Base-by-base conservation (phyloP, 768 basidiomycete genomes). In the Bullera alba region DNA sequence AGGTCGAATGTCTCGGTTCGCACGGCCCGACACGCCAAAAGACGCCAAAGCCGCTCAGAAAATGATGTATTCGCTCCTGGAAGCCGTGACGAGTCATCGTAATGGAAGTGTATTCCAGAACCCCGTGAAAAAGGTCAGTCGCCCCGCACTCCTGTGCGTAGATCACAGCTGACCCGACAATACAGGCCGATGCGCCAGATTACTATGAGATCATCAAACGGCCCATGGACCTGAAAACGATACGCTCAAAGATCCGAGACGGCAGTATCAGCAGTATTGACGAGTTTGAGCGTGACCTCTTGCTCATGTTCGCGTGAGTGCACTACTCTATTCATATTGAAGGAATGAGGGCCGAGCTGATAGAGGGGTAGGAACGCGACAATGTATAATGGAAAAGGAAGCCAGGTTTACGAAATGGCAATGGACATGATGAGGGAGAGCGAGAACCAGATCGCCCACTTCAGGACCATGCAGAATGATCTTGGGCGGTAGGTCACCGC, bases 191-290 rank as follows among this genome's bases (percentile, higher is more conserved):
- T 57, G 92, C 92, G 5, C 83, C 90, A 0, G 89, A 89, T 65
- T 96, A 96, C 67, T 82, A 83, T 51, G 86, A 90, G 43, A 86
- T 93, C 51, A 87, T 96, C 51, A 88, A 86, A 63, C 80, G 85
- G n/a, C 89, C 93, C 2, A 92, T 92, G 81, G 91, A 96, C 70
- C 78, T 97, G 48, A 93, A 91, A 73, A 92, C 86, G 0, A 86
- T 97, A 68, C 88, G 89, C 70, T 76, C 76, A n/a, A 80, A 79
- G 56, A 82, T 93, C 50, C 86, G 85, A 61, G 88, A 92, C 60
- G 89, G 89, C 0, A 55, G 79, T 2, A 89, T 95, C 41, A 75
- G 79, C 3, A 88, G 80, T 58, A 86, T 87, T 1, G 77, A 84
- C 27, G 90, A 96, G 67, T 95, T 85, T 63, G 86, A 92, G 67